These are phyloP conservation scores for Fraxinus velutina DNA, from an alignment of 305 asterid genomes.

Conservation along the genomic window DNA sequence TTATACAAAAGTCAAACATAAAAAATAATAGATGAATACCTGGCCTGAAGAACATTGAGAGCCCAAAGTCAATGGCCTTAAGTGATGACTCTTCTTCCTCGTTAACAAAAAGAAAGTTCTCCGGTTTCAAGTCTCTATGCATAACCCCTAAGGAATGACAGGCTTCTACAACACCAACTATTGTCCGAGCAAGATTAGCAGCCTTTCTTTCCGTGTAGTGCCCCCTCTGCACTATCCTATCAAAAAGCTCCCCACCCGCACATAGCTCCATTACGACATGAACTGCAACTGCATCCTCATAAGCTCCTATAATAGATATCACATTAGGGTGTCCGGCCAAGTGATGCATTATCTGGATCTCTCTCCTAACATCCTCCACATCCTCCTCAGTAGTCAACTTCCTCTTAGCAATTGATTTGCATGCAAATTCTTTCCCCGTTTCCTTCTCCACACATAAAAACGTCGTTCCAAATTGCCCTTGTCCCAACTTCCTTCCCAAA, in stretches of 20 bases:
- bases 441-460: constrained; percentile 53
- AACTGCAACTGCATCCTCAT: constrained; percentile 70
- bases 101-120: constrained; percentile 77
- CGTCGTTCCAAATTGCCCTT: constrained; percentile 75
- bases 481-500: constrained; percentile 66
- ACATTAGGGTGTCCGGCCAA: constrained; percentile 64
- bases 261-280: constrained; percentile 86
- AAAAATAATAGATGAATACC: constrained; percentile 32
- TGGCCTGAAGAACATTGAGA: constrained; percentile 80
- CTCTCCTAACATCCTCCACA: constrained; percentile 80
- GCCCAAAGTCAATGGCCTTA: constrained; percentile 83
- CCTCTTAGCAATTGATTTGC: constrained; percentile 71
- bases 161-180: constrained; percentile 71
- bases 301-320: constrained; percentile 65
- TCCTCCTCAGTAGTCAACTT: constrained; percentile 63
- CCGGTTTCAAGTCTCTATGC: constrained; percentile 91
- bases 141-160: constrained; percentile 79
- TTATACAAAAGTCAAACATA: neutral
- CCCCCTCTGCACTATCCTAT: constrained; percentile 78
- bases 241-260: constrained; percentile 85
- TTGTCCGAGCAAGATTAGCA: constrained; percentile 75
- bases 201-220: constrained; percentile 84
- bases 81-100: constrained; percentile 72
- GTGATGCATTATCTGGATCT: constrained; percentile 82
- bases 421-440: constrained; percentile 52